Base-by-base conservation (phyloP, 73 alveolate species). In the Paramecium primaurelia region DNA sequence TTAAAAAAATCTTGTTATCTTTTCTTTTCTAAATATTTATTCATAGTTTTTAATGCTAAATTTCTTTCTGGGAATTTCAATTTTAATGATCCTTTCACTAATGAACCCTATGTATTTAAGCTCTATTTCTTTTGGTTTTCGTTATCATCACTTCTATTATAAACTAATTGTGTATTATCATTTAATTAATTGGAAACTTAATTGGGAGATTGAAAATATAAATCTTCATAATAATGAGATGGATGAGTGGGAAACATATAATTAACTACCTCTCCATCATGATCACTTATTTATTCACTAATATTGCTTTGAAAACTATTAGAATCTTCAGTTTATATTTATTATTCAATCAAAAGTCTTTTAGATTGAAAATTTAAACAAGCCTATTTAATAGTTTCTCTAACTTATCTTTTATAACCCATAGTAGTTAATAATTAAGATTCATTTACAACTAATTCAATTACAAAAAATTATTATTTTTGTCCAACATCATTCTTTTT, bases 361-460 rank as follows among this genome's bases (percentile, higher is more conserved):
- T 37, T 73, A 0, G 58, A 36, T 36, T 34, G 14, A 3, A 64
- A 28, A 64, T 64, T 28, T 73, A 30, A 73, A 73, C 34, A 73
- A 30, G 87, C 47, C 37, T 73, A 73, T 73, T 73, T 73, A 36
- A 73, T 73, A 6, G 87, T 73, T 73, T 73, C 87, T n/a, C 87
- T 73, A 16, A 73, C 37, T 37, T 73, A 73, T 12, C 59, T 8
- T n/a, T 73, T 73, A 73, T 73, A 73, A 0, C 59, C 58, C 59
- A 37, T 18, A 12, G 59, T 73, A 73, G 58, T 73, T 34, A 73
- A 34, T 73, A 73, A 73, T 73, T 37, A 37, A 3, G 38, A 73
- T 37, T 73, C 87, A 73, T 73, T 73, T 2, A 73, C 60, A 36
- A 25, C 28, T 37, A 73, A 37, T 73, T 73, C 87, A 36, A 73